Base-by-base conservation (phyloP, 2,329 filamentous ascomycete genomes). In the Colletotrichum coccodes region DNA sequence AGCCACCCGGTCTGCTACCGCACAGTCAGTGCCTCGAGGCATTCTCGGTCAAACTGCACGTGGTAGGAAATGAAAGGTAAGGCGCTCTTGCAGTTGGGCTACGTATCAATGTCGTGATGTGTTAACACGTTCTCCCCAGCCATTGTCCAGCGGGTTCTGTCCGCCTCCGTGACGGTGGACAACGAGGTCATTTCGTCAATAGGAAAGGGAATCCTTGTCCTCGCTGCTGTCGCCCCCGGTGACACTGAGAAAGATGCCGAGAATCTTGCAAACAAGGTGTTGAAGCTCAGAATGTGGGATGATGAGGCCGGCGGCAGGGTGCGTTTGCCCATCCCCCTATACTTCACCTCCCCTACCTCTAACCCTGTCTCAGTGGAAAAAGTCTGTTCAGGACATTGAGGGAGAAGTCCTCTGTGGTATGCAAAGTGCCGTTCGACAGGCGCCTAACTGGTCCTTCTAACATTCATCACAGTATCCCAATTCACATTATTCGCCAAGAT, bases 321-420 rank as follows among this genome's bases (percentile, higher is more conserved):
- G 84, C 70, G 79, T 71, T 42, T 12, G 58, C 64, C 44, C 64
- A 60, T 64, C n/a, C 32, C 18, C 46, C 23, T n/a, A 36, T 28
- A 32, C 12, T 32, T 54, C 70, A 50, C 42, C 46, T 40, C 49
- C 59, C 52, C n/a, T 42, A 21, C 21, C 40, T 40, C 57, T 46
- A 36, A 47, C 12, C 28, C 26, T 69, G 61, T 61, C 57, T 44
- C 73, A 97, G 90, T 99, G 96, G 96, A 98, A 97, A 81, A 89
- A 87, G 75, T 97, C 86, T 73, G 94, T 99, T 9, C 87, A 91
- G 74, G 96, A 99, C 71, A 95, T 98, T 69, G 85, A 89, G 50
- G 96, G 96, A 58, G 96, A 98, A 79, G 88, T 99, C 30, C 89
- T 99, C n/a, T 98, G 95, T 79, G 95, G 94, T 97, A 86, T 71